Base-by-base conservation (phyloP, 805 yeast genomes). In the Starmerella riodocensis region DNA sequence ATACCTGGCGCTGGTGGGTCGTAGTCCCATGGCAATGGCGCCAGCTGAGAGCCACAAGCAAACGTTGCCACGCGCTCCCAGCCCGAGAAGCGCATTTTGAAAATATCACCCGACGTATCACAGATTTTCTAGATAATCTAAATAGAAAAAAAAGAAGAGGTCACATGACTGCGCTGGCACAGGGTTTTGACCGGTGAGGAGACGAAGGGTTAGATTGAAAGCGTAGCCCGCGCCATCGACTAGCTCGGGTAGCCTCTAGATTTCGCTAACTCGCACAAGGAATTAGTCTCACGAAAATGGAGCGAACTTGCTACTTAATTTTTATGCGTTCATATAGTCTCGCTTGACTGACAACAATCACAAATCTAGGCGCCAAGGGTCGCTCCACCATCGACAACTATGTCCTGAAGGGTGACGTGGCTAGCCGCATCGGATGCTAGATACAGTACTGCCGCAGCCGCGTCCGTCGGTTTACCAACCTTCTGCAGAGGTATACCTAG, bases 321-420 rank as follows among this genome's bases (percentile, higher is more conserved):
- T n/a, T n/a, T n/a, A n/a, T n/a, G n/a, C n/a, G n/a, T n/a, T n/a
- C n/a, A n/a, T n/a, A n/a, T n/a, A n/a, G n/a, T n/a, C n/a, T n/a
- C n/a, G n/a, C n/a, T n/a, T n/a, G n/a, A n/a, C n/a, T n/a, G n/a
- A n/a, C n/a, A n/a, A n/a, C n/a, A n/a, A n/a, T n/a, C n/a, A n/a
- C n/a, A n/a, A n/a, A n/a, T 29, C 21, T 30, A 41, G 5, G 45
- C 42, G 4, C 45, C 47, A 6, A 44, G 31, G 6, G 47, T 44
- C 3, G 47, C 47, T 3, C 47, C 47, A n/a, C 47, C 47, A 21
- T 44, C 47, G 23, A 41, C 41, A 4, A 44, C 47, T 13, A 44
- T 44, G 31, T 44, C 47, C 24, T 44, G 45, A 12, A 44, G 27
- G 8, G 35, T 29, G 2, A 41, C 24, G 16, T 44, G 47, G 25